Base-by-base conservation (phyloP, 495 filamentous ascomycete genomes). In the Aspergillus conjunctus region DNA sequence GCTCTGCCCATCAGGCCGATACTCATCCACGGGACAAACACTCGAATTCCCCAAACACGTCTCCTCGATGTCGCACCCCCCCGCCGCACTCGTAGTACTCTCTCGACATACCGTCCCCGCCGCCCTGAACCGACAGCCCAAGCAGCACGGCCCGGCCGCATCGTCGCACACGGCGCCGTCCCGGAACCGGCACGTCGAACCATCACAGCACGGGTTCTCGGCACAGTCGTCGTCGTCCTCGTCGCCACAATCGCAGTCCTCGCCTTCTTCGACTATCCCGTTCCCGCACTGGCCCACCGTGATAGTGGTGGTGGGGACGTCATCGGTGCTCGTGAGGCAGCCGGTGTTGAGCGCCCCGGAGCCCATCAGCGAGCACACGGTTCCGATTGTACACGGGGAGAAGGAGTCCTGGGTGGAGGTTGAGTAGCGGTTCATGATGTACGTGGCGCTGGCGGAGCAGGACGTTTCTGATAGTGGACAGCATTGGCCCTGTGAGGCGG, bases 341-440 rank as follows among this genome's bases (percentile, higher is more conserved):
- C 62, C 67, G 4, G 79, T 83, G n/a, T 85, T 85, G 59, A 91
- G 86, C 44, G 81, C 83, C 56, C 87, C 87, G 46, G 88, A 84
- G 41, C 80, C 83, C 54, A 97, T 79, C 34, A 88, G 86, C 34
- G 86, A 89, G 74, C 93, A 97, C 48, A 97, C 88, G 66, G 95
- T 96, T 56, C 93, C 93, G 56, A 97, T 79, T 12, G 84, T 87
- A 75, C 93, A 97, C 20, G 88, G 84, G 6, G 91, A 95, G 72
- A 97, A 96, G n/a, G 83, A 68, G 0, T 77, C 84, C 64, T 94
- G 89, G 43, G 83, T 80, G 30, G 79, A 69, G 20, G 76, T 79
- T 0, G 92, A 93, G 17, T 85, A 90, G 0, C 92, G 93, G 66
- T 96, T 95, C 93, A 97, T 97, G 67, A 97, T 86, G 72, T 85